A percentile compares a stretch with the other conserved stretches of the same genome.
Evolutionary conservation across 2,329 filamentous ascomycete genomes (phyloP).

Genomic region (Chaetomiaceae sp.): DNA sequence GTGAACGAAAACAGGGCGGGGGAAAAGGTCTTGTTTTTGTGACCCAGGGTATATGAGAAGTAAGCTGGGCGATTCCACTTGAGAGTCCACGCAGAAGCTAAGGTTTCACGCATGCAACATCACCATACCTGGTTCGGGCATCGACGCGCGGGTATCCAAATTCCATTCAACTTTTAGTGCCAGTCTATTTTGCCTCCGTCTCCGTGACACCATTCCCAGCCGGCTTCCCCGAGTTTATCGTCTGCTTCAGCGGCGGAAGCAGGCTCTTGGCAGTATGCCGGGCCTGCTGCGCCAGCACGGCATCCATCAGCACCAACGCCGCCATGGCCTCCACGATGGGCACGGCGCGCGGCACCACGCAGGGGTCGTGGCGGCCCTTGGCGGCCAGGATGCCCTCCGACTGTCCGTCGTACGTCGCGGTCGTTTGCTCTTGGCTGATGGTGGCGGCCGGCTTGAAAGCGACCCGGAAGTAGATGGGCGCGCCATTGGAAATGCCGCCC

Average conservation of each 20-base stretch:
- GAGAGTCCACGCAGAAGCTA: too few species aligned
- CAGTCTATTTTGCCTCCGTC: slow-evolving; percentile 14
- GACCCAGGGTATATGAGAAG: too few species aligned
- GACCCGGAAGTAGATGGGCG: slow-evolving; percentile 88
- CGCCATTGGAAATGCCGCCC: slow-evolving; percentile 91
- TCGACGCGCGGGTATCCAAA: slow-evolving; percentile 8
- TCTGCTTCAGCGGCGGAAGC: slow-evolving; percentile 38
- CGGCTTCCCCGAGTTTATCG: slow-evolving; percentile 27
- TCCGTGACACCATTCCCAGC: slow-evolving; percentile 31
- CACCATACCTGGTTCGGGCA: too few species aligned
- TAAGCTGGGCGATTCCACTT: too few species aligned
- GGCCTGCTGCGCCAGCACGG: slow-evolving; percentile 74
- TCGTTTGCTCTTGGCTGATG: slow-evolving; percentile 82
- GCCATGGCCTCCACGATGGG: slow-evolving; percentile 92
- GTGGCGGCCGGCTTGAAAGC: slow-evolving; percentile 95
- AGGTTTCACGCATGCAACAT: too few species aligned
- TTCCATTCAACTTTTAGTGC: background rate
- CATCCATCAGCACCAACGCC: slow-evolving; percentile 80
- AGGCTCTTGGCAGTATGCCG: slow-evolving; percentile 44
- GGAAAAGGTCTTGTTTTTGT: too few species aligned
- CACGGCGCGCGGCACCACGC: slow-evolving; percentile 82
- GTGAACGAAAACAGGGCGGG: too few species aligned
- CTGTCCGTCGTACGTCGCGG: slow-evolving; percentile 70
- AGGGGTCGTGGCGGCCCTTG: slow-evolving; percentile 92
- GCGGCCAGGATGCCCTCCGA: slow-evolving; percentile 72